phyloP scores from a whole-genome alignment of 164 flowering plant species.

The Vitis vinifera region DNA sequence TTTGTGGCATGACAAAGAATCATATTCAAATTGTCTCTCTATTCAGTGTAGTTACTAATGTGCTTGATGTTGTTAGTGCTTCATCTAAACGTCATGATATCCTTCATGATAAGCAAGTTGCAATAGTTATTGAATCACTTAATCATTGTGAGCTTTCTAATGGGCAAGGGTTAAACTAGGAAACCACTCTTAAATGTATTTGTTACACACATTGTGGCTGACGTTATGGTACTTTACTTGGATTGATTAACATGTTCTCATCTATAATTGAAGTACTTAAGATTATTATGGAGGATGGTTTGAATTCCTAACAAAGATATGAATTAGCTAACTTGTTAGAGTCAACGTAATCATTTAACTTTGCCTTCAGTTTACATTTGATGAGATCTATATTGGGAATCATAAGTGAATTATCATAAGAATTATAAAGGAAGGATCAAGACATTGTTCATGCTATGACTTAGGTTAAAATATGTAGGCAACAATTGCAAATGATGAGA shows the following conservation, averaged over 20 bases:
- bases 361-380: too few relatives aligned
- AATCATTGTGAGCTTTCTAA: not conserved
- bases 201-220: slow-evolving; percentile 13
- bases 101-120: not conserved
- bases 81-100: not conserved
- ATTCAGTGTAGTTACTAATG: slow-evolving; percentile 2
- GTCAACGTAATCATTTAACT: too few relatives aligned
- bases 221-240: not conserved
- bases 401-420: too few relatives aligned
- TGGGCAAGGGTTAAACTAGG: slow-evolving; percentile 8
- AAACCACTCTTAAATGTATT: slow-evolving; percentile 5
- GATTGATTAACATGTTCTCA: slow-evolving; percentile 1
- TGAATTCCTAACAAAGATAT: not conserved
- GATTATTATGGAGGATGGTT: not conserved
- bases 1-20: slow-evolving; percentile 6
- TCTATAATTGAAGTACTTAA: slow-evolving; percentile 7
- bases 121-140: slow-evolving; percentile 3
- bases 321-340: not conserved
- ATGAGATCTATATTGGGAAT: too few relatives aligned
- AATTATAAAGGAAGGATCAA: not conserved
- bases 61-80: slow-evolving; percentile 8
- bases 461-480: too few relatives aligned
- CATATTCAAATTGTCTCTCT: not conserved
- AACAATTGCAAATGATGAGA: too few relatives aligned
- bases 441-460: not conserved